Evolutionary conservation across 805 yeast species (phyloP), one percentile per base, ranked within the genome.

Genomic region (Pichia manshurica): DNA sequence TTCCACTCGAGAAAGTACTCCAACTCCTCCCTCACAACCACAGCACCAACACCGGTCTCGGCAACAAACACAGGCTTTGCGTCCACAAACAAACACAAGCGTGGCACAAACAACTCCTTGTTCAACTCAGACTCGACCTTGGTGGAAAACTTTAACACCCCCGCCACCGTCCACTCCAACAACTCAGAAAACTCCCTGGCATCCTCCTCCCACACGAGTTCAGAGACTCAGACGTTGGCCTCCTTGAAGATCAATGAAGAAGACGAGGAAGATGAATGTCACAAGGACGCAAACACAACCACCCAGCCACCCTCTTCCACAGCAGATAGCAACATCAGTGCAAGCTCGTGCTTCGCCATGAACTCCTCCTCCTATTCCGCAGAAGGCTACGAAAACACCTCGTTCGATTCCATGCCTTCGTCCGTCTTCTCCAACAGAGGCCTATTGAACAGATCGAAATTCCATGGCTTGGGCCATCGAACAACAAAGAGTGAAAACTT

Each of bases 51-150:
- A n/a, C 23, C 39, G 8, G 8, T 16, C 13, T 36, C 39, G 16
- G 36, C 36, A 6, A 17, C 36, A 33, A n/a, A 8, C 6, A 17
- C 39, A 7, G 10, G 10, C 10, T 25, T 25, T 25, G 29, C 29
- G 10, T 25, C 29, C n/a, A 37, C 2, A 20, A 37, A 37, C 13
- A 45, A 28, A 16, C 51, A 48, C 35, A 48, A 45, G 22, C 42
- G 54, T 16, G 52, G 51, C 13, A 20, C 36, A 1, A 44, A 36
- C 3, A 46, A 37, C 17, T 44, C 53, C 9, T 23, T 44, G 13
- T 48, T 48, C 36, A 45, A 45, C 20, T 50, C 53, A 10, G 53
- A 50, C 19, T 41, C 53, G 29, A 51, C 54, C 8, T 28, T 51
- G 13, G 53, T 51, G 1, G 52, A 37, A 21, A 33, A 21, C 23